Conservation (phyloP, 345 rosid species). For the Raphanus sativus region DNA sequence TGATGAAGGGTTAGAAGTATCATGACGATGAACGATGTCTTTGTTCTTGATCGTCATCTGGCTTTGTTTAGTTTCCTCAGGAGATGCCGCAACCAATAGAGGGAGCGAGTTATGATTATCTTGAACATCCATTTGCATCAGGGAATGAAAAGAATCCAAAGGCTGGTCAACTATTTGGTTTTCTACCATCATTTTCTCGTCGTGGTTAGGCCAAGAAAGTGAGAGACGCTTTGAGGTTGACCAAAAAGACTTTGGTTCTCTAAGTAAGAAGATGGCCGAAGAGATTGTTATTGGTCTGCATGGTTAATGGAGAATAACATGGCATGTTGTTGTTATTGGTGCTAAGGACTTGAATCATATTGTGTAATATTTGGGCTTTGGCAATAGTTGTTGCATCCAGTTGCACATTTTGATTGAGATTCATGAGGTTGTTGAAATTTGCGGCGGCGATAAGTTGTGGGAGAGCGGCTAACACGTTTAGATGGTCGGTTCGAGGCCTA, state of each 20-base stretch:
- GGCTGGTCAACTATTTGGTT: conserved; percentile 11
- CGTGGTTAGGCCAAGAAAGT: conserved; percentile 36
- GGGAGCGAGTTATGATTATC: conserved; percentile 43
- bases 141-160: conserved; percentile 34
- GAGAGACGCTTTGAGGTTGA: conserved; percentile 35
- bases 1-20: conserved; percentile 51
- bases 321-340: conserved; percentile 5
- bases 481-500: conserved; percentile 41
- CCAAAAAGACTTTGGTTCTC: conserved; percentile 34
- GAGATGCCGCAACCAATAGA: conserved; percentile 48
- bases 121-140: conserved; percentile 7
- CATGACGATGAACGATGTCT: conserved; percentile 10
- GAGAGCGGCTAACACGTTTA: conserved; percentile 49
- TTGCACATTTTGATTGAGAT: conserved; percentile 42
- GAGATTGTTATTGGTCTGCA: conserved; percentile 41
- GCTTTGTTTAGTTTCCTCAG: conserved; percentile 33
- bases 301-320: conserved; percentile 21
- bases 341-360: conserved; percentile 48
- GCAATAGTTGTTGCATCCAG: conserved; percentile 57
- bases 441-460: conserved; percentile 62
- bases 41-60: conserved; percentile 30
- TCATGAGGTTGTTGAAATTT: conserved; percentile 49
- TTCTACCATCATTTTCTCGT: conserved; percentile 27
- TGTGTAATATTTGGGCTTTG: conserved; percentile 53
- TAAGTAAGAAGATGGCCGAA: conserved; percentile 30